Conservation (phyloP, 345 rosid genomes). For the Melaleuca alternifolia region DNA sequence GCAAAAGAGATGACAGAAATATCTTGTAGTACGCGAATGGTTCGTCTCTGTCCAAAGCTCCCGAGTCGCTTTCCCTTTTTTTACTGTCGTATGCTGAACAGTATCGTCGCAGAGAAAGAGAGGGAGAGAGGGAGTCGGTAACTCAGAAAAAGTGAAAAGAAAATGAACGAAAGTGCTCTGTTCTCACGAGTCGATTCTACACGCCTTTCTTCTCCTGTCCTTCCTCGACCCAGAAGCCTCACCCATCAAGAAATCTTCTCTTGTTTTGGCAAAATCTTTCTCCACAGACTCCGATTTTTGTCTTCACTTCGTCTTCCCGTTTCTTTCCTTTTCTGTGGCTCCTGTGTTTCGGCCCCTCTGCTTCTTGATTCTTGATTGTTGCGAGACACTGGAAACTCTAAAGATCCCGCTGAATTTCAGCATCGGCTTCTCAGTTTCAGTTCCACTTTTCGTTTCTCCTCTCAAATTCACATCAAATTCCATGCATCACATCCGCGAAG, state of each 20-base stretch:
- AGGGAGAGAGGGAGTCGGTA: neutral
- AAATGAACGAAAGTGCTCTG: neutral
- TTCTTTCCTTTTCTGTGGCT: neutral
- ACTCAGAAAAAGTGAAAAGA: neutral
- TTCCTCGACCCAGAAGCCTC: neutral
- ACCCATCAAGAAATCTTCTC: neutral
- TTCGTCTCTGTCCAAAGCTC: neutral
- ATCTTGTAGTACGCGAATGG: neutral
- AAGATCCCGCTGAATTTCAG: neutral
- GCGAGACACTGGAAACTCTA: neutral
- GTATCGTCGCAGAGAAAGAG: conserved; percentile 3
- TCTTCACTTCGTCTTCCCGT: neutral
- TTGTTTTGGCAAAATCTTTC: neutral
- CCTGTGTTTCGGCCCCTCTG: neutral
- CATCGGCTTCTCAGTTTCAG: neutral
- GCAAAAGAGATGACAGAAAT: neutral
- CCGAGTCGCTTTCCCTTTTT: neutral
- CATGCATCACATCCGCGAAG: neutral
- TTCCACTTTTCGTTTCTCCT: neutral
- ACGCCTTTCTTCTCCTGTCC: conserved; percentile 11
- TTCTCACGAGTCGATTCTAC: conserved; percentile 1
- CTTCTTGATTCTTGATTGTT: neutral
- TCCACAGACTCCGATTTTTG: neutral
- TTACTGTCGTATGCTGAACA: neutral
- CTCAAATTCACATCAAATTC: neutral